A percentile compares a stretch with the other conserved stretches of the same genome.
Evolutionary conservation across 192 early-diverging fungal species (phyloP).

Genomic region (Podila clonocystis): DNA sequence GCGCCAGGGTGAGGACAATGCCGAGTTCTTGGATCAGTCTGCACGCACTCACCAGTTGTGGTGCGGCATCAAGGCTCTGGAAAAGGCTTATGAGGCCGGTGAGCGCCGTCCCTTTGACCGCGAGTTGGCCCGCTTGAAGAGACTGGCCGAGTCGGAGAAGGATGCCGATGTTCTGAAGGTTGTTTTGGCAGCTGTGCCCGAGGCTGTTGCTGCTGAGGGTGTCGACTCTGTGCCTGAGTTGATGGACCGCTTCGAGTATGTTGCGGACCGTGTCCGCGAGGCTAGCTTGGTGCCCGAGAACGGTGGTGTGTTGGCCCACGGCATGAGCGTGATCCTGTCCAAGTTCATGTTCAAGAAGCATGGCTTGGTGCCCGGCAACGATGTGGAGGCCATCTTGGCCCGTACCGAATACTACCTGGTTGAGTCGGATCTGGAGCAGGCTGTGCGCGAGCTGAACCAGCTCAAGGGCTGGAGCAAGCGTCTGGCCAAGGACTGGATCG

Average conservation of each 20-base stretch:
- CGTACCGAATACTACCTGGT: conserved; percentile 79
- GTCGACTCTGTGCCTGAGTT: conserved; percentile 73
- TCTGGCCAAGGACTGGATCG: conserved; percentile 90
- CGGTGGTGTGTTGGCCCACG: conserved; percentile 87
- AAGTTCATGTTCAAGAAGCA: conserved; percentile 85
- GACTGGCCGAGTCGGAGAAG: conserved; percentile 65
- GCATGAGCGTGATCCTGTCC: conserved; percentile 74
- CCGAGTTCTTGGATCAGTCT: conserved; percentile 71
- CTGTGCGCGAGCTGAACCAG: conserved; percentile 93
- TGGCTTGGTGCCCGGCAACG: conserved; percentile 85
- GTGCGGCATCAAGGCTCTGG: conserved; percentile 73
- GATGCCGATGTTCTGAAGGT: conserved; percentile 61
- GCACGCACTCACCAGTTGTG: conserved; percentile 69
- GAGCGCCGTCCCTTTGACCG: conserved; percentile 72
- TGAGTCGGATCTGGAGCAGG: conserved; percentile 84
- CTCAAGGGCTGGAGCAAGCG: conserved; percentile 90
- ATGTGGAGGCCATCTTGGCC: conserved; percentile 86
- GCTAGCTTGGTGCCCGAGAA: conserved; percentile 88
- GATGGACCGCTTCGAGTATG: conserved; percentile 72
- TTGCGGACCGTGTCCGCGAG: conserved; percentile 75
- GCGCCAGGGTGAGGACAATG: conserved; percentile 70
- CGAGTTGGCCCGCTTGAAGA: conserved; percentile 71
- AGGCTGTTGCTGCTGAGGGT: conserved; percentile 66
- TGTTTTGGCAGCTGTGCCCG: conserved; percentile 71
- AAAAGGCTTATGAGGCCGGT: conserved; percentile 59